phyloP scores from a whole-genome alignment of 495 filamentous ascomycete genomes.

The Mytilinidion resinicola region DNA sequence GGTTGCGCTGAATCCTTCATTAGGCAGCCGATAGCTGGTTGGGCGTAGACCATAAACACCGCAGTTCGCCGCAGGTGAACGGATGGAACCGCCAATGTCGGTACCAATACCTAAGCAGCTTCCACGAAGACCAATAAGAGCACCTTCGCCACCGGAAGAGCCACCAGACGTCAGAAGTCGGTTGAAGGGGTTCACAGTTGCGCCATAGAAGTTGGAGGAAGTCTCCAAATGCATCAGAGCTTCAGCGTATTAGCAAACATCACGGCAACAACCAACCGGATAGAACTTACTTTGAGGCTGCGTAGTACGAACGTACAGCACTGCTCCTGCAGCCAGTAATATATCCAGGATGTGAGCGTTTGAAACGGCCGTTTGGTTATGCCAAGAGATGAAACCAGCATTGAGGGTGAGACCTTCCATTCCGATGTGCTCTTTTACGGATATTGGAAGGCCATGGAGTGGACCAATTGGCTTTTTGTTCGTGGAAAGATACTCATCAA shows the following conservation, averaged over 20 bases:
- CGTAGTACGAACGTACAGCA: conserved; percentile 50
- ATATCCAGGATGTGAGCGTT: conserved; percentile 46
- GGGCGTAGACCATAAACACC: conserved; percentile 63
- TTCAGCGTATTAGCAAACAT: no score
- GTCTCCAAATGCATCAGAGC: conserved; percentile 56
- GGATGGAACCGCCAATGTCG: conserved; percentile 31
- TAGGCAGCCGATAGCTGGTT: conserved; percentile 52
- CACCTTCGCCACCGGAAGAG: conserved; percentile 29
- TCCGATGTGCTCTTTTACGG: conserved; percentile 59
- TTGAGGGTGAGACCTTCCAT: conserved; percentile 50
- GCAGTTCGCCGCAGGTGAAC: conserved; percentile 55
- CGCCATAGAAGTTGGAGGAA: conserved; percentile 51
- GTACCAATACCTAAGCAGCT: conserved; percentile 30
- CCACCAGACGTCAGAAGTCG: conserved; percentile 27
- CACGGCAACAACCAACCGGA: no score
- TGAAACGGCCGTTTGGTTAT: conserved; percentile 35
- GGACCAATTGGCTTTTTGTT: conserved; percentile 47
- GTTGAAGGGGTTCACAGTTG: conserved; percentile 29
- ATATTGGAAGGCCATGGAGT: conserved; percentile 62
- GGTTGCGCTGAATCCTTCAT: conserved; percentile 42
- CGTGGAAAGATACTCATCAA: conserved; percentile 32
- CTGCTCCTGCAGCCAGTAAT: conserved; percentile 42
- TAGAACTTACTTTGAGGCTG: conserved; percentile 41
- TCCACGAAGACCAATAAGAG: conserved; percentile 27
- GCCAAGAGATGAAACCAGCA: conserved; percentile 44